Percentiles rank a stretch among this genome's conserved stretches.
Conservation (phyloP, 345 rosid species). For the Jatropha curcas region DNA sequence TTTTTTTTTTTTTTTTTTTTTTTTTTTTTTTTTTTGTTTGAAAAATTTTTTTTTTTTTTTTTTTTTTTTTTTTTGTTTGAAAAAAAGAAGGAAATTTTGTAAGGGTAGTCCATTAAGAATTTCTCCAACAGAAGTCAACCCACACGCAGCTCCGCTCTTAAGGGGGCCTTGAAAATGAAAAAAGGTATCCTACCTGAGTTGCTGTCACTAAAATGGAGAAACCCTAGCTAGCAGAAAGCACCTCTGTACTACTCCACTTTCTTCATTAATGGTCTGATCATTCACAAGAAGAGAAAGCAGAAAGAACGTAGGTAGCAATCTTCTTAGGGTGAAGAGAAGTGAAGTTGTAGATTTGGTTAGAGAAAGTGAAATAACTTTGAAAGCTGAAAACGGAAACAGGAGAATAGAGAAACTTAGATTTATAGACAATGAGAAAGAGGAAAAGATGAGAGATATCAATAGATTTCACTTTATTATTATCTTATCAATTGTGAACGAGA, state of each 20-base stretch:
- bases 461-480: background rate
- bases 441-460: background rate
- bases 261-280: background rate
- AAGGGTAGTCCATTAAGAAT: too few relatives aligned
- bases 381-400: constrained; percentile 22
- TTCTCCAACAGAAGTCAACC: too few relatives aligned
- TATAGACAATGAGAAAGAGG: constrained; percentile 7
- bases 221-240: constrained; percentile 2
- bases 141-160: background rate
- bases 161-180: background rate
- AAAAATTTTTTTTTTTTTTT: too few relatives aligned
- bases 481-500: too few relatives aligned
- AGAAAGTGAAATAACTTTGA: background rate
- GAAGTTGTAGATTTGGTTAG: background rate
- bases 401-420: background rate
- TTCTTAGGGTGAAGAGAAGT: constrained; percentile 13
- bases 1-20: too few relatives aligned
- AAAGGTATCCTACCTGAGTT: background rate
- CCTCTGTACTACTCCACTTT: background rate
- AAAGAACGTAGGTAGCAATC: background rate
- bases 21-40: too few relatives aligned
- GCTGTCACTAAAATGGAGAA: constrained; percentile 5
- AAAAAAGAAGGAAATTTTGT: too few relatives aligned
- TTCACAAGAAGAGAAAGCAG: background rate
- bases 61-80: too few relatives aligned